phyloP scores from a whole-genome alignment of 305 asterid species.

The Solanum hybrid region DNA sequence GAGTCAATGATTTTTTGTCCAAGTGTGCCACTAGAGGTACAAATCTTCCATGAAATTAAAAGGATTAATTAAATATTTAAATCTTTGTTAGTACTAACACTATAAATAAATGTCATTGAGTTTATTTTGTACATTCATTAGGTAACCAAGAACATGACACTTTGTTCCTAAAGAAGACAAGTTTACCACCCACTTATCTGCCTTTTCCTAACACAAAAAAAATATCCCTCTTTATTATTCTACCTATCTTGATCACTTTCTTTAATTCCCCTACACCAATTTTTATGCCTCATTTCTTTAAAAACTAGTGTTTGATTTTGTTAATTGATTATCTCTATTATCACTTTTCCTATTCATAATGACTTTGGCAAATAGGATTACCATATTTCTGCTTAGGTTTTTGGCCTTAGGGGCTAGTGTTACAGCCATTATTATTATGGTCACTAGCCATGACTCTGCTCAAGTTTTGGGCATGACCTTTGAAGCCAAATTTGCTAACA shows the following conservation, averaged over 20 bases:
- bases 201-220: slow-evolving; percentile 39
- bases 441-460: slow-evolving; percentile 56
- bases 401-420: slow-evolving; percentile 62
- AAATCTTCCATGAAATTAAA: neutral
- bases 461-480: slow-evolving; percentile 51
- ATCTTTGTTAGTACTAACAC: neutral
- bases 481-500: slow-evolving; percentile 54
- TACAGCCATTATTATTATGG: slow-evolving; percentile 45
- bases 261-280: neutral
- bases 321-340: neutral
- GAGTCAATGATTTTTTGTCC: neutral
- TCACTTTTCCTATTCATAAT: slow-evolving; percentile 13
- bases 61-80: neutral
- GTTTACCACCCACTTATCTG: slow-evolving; percentile 48
- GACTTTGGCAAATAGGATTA: slow-evolving; percentile 42
- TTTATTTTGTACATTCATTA: slow-evolving; percentile 26
- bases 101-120: slow-evolving; percentile 11
- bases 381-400: slow-evolving; percentile 53
- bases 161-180: slow-evolving; percentile 19
- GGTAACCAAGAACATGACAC: slow-evolving; percentile 58
- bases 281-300: neutral
- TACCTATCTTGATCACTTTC: slow-evolving; percentile 8
- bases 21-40: neutral
- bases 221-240: neutral
- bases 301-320: neutral